Base-by-base conservation (phyloP, 1,139 yeast species). In the Saccharomyces hybrid region DNA sequence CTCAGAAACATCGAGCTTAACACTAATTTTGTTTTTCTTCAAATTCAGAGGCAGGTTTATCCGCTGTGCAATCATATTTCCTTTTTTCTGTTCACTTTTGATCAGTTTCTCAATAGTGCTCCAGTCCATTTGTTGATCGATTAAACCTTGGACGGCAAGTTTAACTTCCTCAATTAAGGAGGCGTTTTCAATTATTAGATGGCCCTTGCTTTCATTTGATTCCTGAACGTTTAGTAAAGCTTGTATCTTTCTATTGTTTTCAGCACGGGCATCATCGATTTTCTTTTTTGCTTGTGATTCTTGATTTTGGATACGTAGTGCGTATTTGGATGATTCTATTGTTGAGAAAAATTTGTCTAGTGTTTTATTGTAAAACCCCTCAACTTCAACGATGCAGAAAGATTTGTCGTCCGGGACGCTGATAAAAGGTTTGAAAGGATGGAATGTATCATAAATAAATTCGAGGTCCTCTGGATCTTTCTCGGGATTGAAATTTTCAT, bases 61-160 rank as follows among this genome's bases (percentile, higher is more conserved):
- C 54, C 76, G 64, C 46, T 74, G 71, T 0, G 97, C 96, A 51
- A 84, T 75, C 2, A 73, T 69, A 62, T 86, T 87, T 0, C 84
- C 84, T 59, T 84, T 79, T 1, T 75, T 71, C 62, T 88, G 84
- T 63, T 91, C 96, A 51, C 83, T 76, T 53, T 78, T 73, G 53
- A 93, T 83, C 54, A 85, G 73, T 59, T 85, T 83, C 66, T 87
- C 96, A 57, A 91, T 90, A 59, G 89, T 87, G 34, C 82, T 79
- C 99, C 99, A 93, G 67, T 93, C 98, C 91, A 89, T 88, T 60
- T 89, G 95, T 66, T 88, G 95, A 52, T 85, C 83, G 4, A 91
- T 61, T 54, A 88, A 72, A 0, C 74, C 74, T 56, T 83, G 85
- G 6, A 93, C 85, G 9, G 88, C 85, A 13, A 69, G 72, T 56